Evolutionary conservation across 345 rosid genomes (phyloP).

Genomic region (Chamaenerion angustifolium): DNA sequence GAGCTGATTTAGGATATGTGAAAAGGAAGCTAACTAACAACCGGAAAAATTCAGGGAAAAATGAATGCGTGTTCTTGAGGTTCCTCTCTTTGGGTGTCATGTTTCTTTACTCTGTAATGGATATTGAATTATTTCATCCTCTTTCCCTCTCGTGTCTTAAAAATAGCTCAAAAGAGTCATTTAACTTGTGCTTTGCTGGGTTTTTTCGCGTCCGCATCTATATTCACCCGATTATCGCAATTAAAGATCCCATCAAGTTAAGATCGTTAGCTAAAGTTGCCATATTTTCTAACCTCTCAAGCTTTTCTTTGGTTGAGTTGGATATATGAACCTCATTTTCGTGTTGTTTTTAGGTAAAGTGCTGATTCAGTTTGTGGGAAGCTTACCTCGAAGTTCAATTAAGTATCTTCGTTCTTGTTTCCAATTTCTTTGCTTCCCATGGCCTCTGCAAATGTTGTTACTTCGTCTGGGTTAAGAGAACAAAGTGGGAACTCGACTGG

Average conservation of each 20-base stretch:
- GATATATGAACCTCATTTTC: too few species aligned
- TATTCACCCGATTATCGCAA: neutral
- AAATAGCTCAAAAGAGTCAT: neutral
- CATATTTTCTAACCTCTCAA: too few species aligned
- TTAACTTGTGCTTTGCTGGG: neutral
- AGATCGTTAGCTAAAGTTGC: too few species aligned
- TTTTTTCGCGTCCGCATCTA: too few species aligned
- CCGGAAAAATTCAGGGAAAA: neutral
- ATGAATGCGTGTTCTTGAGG: neutral
- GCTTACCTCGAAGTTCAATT: neutral
- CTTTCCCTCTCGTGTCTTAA: neutral
- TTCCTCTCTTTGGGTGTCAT: neutral
- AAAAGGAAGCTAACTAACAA: neutral
- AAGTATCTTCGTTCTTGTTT: neutral
- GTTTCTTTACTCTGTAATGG: neutral
- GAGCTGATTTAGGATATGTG: neutral
- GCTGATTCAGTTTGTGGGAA: neutral
- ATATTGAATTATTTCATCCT: neutral
- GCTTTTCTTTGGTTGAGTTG: too few species aligned
- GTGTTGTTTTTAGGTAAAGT: neutral
- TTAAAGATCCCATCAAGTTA: neutral
- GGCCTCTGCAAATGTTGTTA: slow-evolving; percentile 49
- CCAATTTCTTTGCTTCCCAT: slow-evolving; percentile 15
- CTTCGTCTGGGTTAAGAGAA: slow-evolving; percentile 44
- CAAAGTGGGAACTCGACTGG: slow-evolving; percentile 32